Evolutionary conservation across 805 yeast genomes (phyloP).

Genomic region (Teunomyces aglyptinius): DNA sequence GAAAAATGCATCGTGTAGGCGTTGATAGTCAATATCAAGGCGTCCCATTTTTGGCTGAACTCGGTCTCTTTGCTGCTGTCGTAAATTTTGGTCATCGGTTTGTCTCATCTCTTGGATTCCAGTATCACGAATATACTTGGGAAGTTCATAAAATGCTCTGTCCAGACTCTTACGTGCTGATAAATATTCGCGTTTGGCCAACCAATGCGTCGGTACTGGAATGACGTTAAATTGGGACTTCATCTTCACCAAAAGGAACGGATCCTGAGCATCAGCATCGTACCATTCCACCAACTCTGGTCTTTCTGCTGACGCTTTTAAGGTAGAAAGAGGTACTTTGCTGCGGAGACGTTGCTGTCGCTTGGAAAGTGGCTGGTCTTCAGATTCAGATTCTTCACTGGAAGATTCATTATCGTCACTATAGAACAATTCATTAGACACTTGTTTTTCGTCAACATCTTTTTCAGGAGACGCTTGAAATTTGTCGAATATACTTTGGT

Average conservation of each 20-base stretch:
- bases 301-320: constrained; percentile 56
- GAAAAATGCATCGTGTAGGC: constrained; percentile 83
- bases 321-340: constrained; percentile 62
- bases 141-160: constrained; percentile 71
- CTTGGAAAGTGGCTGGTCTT: constrained; percentile 34
- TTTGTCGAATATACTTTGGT: constrained; percentile 18
- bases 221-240: constrained; percentile 66
- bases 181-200: constrained; percentile 68
- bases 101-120: constrained; percentile 85
- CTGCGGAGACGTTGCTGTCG: constrained; percentile 50
- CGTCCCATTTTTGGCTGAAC: constrained; percentile 89
- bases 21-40: constrained; percentile 81
- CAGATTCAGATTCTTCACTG: constrained; percentile 19
- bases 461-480: constrained; percentile 7
- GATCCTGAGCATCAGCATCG: constrained; percentile 83
- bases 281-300: constrained; percentile 86
- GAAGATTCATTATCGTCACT: constrained; percentile 18
- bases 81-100: constrained; percentile 55
- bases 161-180: constrained; percentile 64
- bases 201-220: constrained; percentile 87
- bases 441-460: constrained; percentile 2
- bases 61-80: constrained; percentile 74
- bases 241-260: constrained; percentile 59
- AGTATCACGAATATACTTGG: constrained; percentile 73
- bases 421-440: constrained; percentile 12